Evolutionary conservation across 352 stramenopile species (phyloP).

Genomic region (Stramenopiles sp.): DNA sequence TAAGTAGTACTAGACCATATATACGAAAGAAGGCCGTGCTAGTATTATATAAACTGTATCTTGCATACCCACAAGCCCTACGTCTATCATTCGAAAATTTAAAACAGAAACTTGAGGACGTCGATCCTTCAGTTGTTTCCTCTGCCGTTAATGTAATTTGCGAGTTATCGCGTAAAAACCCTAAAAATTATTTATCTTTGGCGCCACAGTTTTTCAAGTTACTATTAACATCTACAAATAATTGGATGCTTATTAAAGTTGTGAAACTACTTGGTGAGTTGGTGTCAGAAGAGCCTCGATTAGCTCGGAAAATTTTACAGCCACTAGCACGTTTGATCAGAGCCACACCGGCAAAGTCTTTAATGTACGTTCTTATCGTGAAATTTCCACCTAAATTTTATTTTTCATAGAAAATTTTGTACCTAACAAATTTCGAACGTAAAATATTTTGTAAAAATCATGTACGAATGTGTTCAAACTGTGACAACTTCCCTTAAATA

Average conservation of each 20-base stretch:
- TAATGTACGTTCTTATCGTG: constrained; percentile 40
- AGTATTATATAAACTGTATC: constrained; percentile 90
- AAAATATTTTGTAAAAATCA: too few species aligned
- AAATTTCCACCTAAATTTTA: too few species aligned
- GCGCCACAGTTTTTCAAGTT: constrained; percentile 90
- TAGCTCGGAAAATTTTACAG: constrained; percentile 86
- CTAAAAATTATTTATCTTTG: constrained; percentile 85
- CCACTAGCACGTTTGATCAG: constrained; percentile 79
- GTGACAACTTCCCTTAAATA: constrained; percentile 81
- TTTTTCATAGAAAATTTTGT: too few species aligned
- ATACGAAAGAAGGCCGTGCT: constrained; percentile 91
- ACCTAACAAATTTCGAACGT: too few species aligned
- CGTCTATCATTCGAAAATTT: constrained; percentile 85
- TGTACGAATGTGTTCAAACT: constrained; percentile 53
- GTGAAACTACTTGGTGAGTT: constrained; percentile 88
- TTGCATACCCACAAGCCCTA: constrained; percentile 85
- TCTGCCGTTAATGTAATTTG: constrained; percentile 97
- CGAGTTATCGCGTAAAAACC: constrained; percentile 90
- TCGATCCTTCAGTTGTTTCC: constrained; percentile 67
- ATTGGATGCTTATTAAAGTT: constrained; percentile 99
- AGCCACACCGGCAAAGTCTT: constrained; percentile 81
- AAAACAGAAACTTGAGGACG: constrained; percentile 74
- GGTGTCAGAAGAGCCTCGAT: constrained; percentile 75
- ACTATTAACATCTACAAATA: constrained; percentile 84
- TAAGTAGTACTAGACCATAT: constrained; percentile 66